Conservation (phyloP, 495 filamentous ascomycete genomes). For the Xylaria castorea region DNA sequence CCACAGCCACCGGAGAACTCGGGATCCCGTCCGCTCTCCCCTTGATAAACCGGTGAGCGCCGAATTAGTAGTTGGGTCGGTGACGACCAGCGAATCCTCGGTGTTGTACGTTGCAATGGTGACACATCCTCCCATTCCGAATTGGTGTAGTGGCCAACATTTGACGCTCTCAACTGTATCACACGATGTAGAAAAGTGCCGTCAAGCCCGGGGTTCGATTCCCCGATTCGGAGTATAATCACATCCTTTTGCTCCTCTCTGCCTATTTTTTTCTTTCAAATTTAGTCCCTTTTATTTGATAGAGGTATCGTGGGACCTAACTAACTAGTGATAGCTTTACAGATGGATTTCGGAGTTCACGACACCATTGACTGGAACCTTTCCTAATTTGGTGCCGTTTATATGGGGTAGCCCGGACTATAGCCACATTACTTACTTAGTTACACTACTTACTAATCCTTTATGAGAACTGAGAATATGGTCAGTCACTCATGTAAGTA, state of each 20-base stretch:
- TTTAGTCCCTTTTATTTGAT: not conserved
- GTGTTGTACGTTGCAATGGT: not conserved
- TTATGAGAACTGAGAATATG: not conserved
- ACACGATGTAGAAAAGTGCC: conserved; percentile 9
- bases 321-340: not conserved
- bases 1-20: conserved; percentile 47
- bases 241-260: too few species aligned
- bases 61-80: conserved; percentile 53
- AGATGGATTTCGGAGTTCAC: not conserved
- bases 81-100: not conserved
- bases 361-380: not conserved
- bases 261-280: too few species aligned
- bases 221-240: conserved; percentile 45
- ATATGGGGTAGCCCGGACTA: not conserved
- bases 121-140: conserved; percentile 26
- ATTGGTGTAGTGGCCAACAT: conserved; percentile 47
- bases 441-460: not conserved
- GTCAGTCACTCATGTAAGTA: not conserved
- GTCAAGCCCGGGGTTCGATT: conserved; percentile 49
- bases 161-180: conserved; percentile 37
- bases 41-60: conserved; percentile 40
- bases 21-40: conserved; percentile 55
- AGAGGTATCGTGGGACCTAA: not conserved
- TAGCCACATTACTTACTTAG: too few species aligned
- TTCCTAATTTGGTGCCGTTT: too few species aligned